Evolutionary conservation across 2,329 filamentous ascomycete species (phyloP), one percentile per base, ranked within the genome.

Genomic region (Hymenoscyphus fraxineus): DNA sequence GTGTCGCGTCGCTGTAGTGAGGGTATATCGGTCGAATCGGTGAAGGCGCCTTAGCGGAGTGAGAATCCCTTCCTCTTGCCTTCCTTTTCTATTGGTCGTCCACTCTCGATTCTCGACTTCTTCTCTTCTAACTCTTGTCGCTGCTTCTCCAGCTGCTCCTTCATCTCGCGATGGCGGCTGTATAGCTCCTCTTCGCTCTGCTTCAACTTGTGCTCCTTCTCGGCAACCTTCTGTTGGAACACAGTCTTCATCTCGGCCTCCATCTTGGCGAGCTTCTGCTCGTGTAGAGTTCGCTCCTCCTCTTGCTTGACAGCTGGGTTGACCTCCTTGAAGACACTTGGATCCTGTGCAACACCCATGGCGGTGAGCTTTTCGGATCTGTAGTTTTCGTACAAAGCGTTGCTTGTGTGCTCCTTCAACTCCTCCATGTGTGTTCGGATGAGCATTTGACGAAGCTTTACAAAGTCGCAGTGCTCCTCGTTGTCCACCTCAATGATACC

Each of bases 191-290:
- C 95, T 80, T 99, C 95, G 84, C 93, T 97, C 83, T 98, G 95
- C 83, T 96, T 96, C 78, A 99, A 84, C 83, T 99, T 99, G 87
- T 92, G 97, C 82, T 99, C 95, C 85, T 99, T 99, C 81, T 99
- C 95, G 71, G 92, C 88, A 39, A 99, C 95, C 90, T 99, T 99
- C 79, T 99, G 95, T 80, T 98, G 95, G 92, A 99, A 99, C 73
- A 99, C 95, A 92, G 97, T 97, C 92, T 99, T 99, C 95, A 99
- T 99, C 81, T 99, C 95, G 76, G 93, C 88, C 81, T 99, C 95
- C 95, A 99, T 99, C 92, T 99, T 99, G 80, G 94, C 92, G 73
- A 99, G 92, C 85, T 99, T 99, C 85, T 97, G 93, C 82, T 99
- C 95, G 85, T 99, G 95, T 73, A 99, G 85, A 69, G 91, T 89